Evolutionary conservation across 768 basidiomycete species (phyloP).

Genomic region (Mycena crocata): DNA sequence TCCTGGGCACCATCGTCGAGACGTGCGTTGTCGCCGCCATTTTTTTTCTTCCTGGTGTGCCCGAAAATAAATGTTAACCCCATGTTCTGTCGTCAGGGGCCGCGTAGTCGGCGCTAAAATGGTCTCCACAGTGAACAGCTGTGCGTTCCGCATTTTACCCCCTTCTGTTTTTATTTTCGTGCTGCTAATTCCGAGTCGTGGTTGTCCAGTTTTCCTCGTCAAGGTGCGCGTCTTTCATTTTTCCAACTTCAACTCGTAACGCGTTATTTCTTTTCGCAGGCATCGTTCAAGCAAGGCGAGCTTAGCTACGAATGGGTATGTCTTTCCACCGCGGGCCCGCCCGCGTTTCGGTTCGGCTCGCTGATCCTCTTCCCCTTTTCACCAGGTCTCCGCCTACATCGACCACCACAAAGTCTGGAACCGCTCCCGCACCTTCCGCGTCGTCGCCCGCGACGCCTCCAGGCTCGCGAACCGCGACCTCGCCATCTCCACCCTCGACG

Average conservation of each 20-base stretch:
- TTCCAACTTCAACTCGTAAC: not conserved
- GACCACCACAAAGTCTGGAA: slow-evolving; percentile 37
- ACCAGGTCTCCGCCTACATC: slow-evolving; percentile 28
- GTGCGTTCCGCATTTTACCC: slow-evolving; percentile 16
- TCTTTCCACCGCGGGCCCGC: too few species aligned
- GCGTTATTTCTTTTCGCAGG: not conserved
- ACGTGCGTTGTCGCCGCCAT: slow-evolving; percentile 8
- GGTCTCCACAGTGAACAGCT: slow-evolving; percentile 34
- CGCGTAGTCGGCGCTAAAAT: slow-evolving; percentile 33
- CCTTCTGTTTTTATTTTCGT: not conserved
- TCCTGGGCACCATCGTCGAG: slow-evolving; percentile 34
- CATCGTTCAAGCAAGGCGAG: slow-evolving; percentile 34
- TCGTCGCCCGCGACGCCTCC: slow-evolving; percentile 30
- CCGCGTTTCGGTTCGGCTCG: not conserved
- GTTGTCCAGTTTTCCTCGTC: slow-evolving; percentile 31
- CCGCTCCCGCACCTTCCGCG: slow-evolving; percentile 33
- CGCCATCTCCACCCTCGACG: slow-evolving; percentile 26
- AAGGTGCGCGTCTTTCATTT: slow-evolving; percentile 8
- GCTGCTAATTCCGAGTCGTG: not conserved
- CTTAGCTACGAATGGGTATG: slow-evolving; percentile 27
- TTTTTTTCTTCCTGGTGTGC: not conserved
- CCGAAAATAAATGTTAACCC: not conserved
- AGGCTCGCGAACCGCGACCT: slow-evolving; percentile 31
- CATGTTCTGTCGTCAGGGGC: slow-evolving; percentile 22
- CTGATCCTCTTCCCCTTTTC: not conserved